Conservation (phyloP, 2,329 filamentous ascomycete genomes). For the Penicillium janthinellum region DNA sequence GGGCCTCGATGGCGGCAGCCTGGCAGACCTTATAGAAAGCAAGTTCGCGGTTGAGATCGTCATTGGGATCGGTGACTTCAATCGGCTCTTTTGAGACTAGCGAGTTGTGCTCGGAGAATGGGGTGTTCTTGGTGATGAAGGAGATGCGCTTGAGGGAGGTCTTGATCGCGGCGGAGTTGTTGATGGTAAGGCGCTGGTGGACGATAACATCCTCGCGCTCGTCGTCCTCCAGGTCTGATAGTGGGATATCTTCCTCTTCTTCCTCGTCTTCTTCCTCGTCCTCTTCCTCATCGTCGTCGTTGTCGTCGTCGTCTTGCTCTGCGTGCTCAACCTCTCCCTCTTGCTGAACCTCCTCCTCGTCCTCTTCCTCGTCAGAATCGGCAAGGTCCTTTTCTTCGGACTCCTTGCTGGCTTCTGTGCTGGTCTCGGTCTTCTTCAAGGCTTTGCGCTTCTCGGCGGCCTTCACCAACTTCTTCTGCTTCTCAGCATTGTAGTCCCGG, state of each 20-base stretch:
- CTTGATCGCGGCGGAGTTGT: constrained; percentile 87
- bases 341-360: constrained; percentile 37
- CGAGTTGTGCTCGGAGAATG: constrained; percentile 82
- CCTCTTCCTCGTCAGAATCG: constrained; percentile 25
- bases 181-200: constrained; percentile 92
- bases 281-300: constrained; percentile 60
- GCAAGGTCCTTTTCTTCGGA: constrained; percentile 38
- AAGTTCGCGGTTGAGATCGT: constrained; percentile 89
- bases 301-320: constrained; percentile 36
- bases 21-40: constrained; percentile 91
- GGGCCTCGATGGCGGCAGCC: constrained; percentile 72
- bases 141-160: constrained; percentile 71
- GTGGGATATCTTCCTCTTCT: constrained; percentile 82
- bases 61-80: constrained; percentile 78
- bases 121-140: constrained; percentile 60
- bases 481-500: constrained; percentile 72
- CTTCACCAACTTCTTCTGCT: constrained; percentile 68
- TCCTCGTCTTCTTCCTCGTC: constrained; percentile 70
- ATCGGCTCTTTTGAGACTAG: constrained; percentile 69
- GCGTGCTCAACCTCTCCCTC: constrained; percentile 38
- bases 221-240: constrained; percentile 80
- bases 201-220: constrained; percentile 86
- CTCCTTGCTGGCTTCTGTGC: constrained; percentile 30
- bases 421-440: constrained; percentile 31
- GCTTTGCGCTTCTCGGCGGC: constrained; percentile 50